phyloP scores from a whole-genome alignment of 257 asterid species.

The Nicotiana undulata region DNA sequence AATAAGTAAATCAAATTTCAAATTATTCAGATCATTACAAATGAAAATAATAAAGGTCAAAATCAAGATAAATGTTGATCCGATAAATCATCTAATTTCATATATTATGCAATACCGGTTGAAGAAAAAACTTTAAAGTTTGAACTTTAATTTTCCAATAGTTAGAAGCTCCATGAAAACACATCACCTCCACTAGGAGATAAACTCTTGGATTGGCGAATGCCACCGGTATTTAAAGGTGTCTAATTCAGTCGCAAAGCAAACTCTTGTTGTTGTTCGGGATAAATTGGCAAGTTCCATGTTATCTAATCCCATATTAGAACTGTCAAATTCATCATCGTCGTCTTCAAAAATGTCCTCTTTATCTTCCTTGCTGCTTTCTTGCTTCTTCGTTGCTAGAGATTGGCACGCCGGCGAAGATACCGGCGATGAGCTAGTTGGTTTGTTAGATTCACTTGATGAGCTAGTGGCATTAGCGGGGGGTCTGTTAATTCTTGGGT shows the following conservation, averaged over 20 bases:
- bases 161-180: neutral
- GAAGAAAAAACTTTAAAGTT: neutral
- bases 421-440: conserved; percentile 31
- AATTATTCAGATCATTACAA: neutral
- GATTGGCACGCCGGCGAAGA: conserved; percentile 31
- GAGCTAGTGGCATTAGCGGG: neutral
- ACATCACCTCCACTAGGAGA: neutral
- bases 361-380: conserved; percentile 31
- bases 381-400: conserved; percentile 40
- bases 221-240: too few relatives aligned
- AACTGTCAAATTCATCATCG: conserved; percentile 21
- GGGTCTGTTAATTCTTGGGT: too few relatives aligned
- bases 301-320: conserved; percentile 13
- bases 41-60: neutral
- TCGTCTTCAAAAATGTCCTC: conserved; percentile 31
- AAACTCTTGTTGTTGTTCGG: neutral
- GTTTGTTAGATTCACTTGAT: conserved; percentile 34
- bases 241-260: neutral
- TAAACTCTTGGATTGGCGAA: too few relatives aligned
- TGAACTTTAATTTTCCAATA: neutral
- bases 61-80: neutral
- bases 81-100: neutral
- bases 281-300: neutral
- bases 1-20: neutral
- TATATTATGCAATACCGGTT: neutral